phyloP scores from a whole-genome alignment of 2,329 filamentous ascomycete genomes.

The Fulvia fulva region DNA sequence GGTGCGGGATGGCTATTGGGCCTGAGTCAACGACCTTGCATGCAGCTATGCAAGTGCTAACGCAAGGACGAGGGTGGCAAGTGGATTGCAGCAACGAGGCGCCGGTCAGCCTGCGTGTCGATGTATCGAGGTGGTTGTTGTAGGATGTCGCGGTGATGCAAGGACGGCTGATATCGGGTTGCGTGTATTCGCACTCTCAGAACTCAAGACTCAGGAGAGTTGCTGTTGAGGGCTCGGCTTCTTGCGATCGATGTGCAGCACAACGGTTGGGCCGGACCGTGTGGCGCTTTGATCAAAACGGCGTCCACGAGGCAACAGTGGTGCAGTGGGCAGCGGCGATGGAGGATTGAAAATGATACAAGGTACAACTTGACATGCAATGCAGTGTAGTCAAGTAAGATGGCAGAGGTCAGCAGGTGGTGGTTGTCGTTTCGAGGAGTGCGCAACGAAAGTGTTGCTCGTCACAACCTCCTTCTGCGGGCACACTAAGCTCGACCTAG shows the following conservation, averaged over 20 bases:
- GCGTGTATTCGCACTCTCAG: background rate
- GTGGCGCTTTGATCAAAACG: background rate
- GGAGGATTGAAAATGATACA: background rate
- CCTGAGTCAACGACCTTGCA: slow-evolving; percentile 3
- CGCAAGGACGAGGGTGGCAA: slow-evolving; percentile 3
- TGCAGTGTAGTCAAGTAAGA: background rate
- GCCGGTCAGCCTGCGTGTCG: background rate
- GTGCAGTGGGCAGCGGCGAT: background rate
- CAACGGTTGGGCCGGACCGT: background rate
- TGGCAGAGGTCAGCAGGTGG: background rate
- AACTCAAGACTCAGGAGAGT: background rate
- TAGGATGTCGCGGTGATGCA: background rate
- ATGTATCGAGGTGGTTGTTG: background rate
- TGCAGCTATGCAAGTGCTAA: background rate
- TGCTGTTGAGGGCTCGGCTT: background rate
- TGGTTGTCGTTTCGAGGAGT: background rate
- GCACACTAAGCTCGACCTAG: background rate
- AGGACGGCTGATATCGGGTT: background rate
- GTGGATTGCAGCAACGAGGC: background rate
- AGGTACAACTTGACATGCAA: background rate
- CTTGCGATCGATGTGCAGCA: background rate
- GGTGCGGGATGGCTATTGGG: background rate
- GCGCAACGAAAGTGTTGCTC: background rate
- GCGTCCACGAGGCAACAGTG: background rate
- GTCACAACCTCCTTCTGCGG: background rate